Conservation (phyloP, 495 filamentous ascomycete species). For the Cercophora newfieldiana region DNA sequence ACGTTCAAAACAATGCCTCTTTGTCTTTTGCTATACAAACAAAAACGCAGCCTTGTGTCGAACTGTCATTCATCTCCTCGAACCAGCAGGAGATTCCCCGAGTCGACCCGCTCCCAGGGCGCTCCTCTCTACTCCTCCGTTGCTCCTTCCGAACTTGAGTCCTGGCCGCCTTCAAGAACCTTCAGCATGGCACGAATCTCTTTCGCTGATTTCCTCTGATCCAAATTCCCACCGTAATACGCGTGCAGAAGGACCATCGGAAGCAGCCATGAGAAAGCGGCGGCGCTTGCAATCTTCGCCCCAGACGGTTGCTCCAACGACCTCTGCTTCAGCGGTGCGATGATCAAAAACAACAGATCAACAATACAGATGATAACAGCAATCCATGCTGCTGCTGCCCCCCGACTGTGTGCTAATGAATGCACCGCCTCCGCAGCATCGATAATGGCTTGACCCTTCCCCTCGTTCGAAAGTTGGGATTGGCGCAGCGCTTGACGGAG, state of each 20-base stretch:
- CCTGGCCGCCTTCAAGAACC: neutral
- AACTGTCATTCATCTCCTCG: too few relatives aligned
- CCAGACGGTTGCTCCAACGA: neutral
- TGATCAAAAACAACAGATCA: neutral
- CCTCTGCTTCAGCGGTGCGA: neutral
- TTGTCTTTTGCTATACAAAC: too few relatives aligned
- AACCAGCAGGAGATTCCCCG: too few relatives aligned
- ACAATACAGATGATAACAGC: neutral
- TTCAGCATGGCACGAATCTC: neutral
- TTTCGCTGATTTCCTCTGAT: neutral
- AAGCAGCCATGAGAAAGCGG: conserved; percentile 2
- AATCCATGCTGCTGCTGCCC: neutral
- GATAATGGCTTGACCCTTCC: neutral
- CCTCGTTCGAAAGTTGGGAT: neutral
- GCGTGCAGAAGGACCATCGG: neutral
- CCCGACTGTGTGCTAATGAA: neutral
- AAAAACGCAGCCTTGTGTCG: too few relatives aligned
- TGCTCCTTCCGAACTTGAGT: too few relatives aligned
- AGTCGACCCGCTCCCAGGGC: too few relatives aligned
- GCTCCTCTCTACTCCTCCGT: too few relatives aligned
- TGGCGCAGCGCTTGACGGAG: neutral
- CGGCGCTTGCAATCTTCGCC: neutral
- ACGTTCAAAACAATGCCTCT: too few relatives aligned
- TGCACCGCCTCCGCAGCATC: neutral
- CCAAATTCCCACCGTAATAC: neutral